Evolutionary conservation across 306 rosid genomes (phyloP).

Genomic region (Vigna hirtella): DNA sequence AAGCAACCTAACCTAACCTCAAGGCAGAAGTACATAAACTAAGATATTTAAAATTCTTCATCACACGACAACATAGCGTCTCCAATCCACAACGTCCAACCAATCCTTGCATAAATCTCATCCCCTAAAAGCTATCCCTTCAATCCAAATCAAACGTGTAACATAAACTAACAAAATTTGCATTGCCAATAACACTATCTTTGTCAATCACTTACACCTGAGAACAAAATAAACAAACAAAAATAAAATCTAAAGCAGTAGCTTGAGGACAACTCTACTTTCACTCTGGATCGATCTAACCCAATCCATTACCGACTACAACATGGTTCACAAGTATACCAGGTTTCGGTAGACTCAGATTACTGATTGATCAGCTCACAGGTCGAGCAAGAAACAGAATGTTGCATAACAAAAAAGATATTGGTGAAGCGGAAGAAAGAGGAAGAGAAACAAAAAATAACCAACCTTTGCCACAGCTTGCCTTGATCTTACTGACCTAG

Average conservation of each 20-base stretch:
- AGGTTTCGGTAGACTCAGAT: neutral
- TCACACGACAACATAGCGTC: slow-evolving; percentile 22
- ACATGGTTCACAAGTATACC: slow-evolving; percentile 20
- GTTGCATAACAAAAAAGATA: neutral
- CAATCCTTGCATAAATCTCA: slow-evolving; percentile 3
- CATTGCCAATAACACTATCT: slow-evolving; percentile 34
- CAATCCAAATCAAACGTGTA: slow-evolving; percentile 12
- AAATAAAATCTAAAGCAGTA: slow-evolving; percentile 1
- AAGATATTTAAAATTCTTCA: slow-evolving; percentile 13
- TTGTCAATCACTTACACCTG: slow-evolving; percentile 28
- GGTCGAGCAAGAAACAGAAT: slow-evolving; percentile 10
- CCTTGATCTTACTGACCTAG: slow-evolving; percentile 69
- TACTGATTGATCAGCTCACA: slow-evolving; percentile 14
- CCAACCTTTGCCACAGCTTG: slow-evolving; percentile 80
- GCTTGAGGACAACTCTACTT: slow-evolving; percentile 28
- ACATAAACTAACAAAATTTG: slow-evolving; percentile 30
- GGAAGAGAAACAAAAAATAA: slow-evolving; percentile 3
- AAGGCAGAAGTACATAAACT: neutral
- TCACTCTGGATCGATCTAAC: slow-evolving; percentile 39
- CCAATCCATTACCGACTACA: slow-evolving; percentile 31
- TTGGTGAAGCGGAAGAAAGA: slow-evolving; percentile 18
- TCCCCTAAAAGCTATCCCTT: slow-evolving; percentile 26
- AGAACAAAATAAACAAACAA: neutral
- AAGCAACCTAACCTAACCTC: neutral
- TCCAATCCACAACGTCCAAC: slow-evolving; percentile 13